Percentiles rank a stretch among this genome's conserved stretches.
Evolutionary conservation across 192 early-diverging fungal genomes (phyloP).

Genomic region (Podila clonocystis): DNA sequence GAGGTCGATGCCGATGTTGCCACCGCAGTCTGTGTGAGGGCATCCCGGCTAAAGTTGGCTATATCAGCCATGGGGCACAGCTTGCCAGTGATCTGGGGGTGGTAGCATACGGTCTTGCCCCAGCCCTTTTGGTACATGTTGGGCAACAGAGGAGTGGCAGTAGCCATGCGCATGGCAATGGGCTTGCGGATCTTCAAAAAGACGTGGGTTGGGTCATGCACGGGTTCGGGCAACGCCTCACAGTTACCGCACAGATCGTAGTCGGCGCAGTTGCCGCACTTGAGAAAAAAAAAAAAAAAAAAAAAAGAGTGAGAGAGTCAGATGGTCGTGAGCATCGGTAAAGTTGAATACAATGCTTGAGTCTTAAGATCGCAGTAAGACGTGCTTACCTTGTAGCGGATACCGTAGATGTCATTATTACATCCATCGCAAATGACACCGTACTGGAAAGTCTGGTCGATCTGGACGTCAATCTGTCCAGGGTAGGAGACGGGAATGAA

Average conservation of each 20-base stretch:
- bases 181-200: conserved; percentile 61
- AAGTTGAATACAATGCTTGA: background rate
- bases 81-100: conserved; percentile 16
- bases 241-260: conserved; percentile 77
- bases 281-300: background rate
- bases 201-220: conserved; percentile 57
- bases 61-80: background rate
- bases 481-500: conserved; percentile 53
- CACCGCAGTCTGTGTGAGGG: background rate
- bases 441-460: conserved; percentile 44
- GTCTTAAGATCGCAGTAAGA: background rate
- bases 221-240: conserved; percentile 46
- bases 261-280: conserved; percentile 68
- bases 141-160: conserved; percentile 39
- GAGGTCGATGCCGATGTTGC: background rate
- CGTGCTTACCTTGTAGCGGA: conserved; percentile 61
- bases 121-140: conserved; percentile 53
- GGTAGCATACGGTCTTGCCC: conserved; percentile 6
- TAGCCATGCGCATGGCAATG: conserved; percentile 25
- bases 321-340: no score
- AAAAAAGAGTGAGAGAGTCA: background rate
- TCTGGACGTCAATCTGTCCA: conserved; percentile 41
- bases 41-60: background rate
- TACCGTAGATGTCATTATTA: conserved; percentile 53
- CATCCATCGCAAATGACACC: conserved; percentile 62